Conservation (phyloP, 805 yeast genomes). For the Scheffersomyces stipitis region DNA sequence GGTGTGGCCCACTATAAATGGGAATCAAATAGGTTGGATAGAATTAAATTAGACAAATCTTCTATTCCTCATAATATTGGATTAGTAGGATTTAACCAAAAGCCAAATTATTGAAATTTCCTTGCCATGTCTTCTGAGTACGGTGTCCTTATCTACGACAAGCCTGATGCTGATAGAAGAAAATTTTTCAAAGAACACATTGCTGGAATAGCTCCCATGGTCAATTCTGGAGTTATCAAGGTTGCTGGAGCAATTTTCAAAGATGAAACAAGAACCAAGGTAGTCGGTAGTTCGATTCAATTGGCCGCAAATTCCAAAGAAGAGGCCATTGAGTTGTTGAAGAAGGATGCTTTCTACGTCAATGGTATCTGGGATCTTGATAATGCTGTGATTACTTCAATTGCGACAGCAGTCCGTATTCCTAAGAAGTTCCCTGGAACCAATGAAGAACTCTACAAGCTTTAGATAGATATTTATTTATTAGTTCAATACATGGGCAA, state of each 20-base stretch:
- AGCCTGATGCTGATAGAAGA: constrained; percentile 60
- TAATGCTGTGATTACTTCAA: constrained; percentile 57
- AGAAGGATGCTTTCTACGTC: constrained; percentile 59
- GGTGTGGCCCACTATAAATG: too few relatives aligned
- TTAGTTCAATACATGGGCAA: too few relatives aligned
- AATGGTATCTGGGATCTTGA: constrained; percentile 78
- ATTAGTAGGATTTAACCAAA: too few relatives aligned
- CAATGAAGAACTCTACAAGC: constrained; percentile 9
- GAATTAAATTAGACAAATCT: too few relatives aligned
- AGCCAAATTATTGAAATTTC: too few relatives aligned
- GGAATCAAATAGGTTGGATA: too few relatives aligned
- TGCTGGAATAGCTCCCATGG: constrained; percentile 42
- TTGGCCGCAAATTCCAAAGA: constrained; percentile 64
- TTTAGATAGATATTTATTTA: too few relatives aligned
- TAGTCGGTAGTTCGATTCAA: constrained; percentile 70
- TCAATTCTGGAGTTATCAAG: constrained; percentile 37
- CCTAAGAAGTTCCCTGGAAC: constrained; percentile 37
- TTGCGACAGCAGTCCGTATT: constrained; percentile 34
- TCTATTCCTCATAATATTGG: too few relatives aligned
- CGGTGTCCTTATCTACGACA: constrained; percentile 67
- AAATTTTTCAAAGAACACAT: constrained; percentile 54
- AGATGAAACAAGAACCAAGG: constrained; percentile 45
- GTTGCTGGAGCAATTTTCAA: constrained; percentile 46
- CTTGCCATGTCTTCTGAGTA: constrained; percentile 21
- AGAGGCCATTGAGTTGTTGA: constrained; percentile 63